Percentiles rank a stretch among this genome's conserved stretches.
Evolutionary conservation across 1,139 yeast genomes (phyloP).

Genomic region (Debaryomyces udenii): DNA sequence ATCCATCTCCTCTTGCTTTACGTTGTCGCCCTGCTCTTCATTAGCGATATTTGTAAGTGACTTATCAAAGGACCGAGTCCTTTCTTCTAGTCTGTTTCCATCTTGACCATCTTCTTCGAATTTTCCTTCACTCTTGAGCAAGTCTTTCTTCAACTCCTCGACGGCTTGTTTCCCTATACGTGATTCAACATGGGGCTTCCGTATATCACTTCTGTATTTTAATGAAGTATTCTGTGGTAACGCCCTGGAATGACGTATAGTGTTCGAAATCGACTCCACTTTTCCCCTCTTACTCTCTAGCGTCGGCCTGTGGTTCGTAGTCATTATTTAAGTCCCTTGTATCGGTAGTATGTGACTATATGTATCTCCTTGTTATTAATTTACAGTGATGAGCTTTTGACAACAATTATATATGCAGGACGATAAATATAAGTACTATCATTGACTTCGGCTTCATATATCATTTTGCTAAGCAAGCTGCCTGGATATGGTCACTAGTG

Average conservation of each 20-base stretch:
- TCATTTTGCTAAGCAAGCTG: too few species aligned
- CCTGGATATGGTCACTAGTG: too few species aligned
- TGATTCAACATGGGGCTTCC: slow-evolving; percentile 24
- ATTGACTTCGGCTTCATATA: too few species aligned
- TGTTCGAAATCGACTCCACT: slow-evolving; percentile 38
- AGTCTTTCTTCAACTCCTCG: slow-evolving; percentile 28
- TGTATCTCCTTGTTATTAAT: too few species aligned
- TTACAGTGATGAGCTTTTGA: too few species aligned
- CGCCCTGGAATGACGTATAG: slow-evolving; percentile 67
- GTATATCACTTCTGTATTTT: slow-evolving; percentile 55
- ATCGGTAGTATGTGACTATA: too few species aligned
- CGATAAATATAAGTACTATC: too few species aligned
- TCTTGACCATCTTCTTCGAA: slow-evolving; percentile 6
- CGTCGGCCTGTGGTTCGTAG: slow-evolving; percentile 90
- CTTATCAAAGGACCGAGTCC: too few species aligned
- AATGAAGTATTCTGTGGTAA: slow-evolving; percentile 72
- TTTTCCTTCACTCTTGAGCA: slow-evolving; percentile 10
- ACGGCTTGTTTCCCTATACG: slow-evolving; percentile 26
- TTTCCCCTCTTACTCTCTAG: slow-evolving; percentile 84
- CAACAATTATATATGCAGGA: too few species aligned
- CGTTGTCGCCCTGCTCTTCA: too few species aligned
- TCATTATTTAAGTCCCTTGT: slow-evolving; percentile 46
- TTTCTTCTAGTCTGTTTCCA: too few species aligned
- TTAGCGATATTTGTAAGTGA: too few species aligned
- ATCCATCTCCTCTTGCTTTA: slow-evolving; percentile 1